Base-by-base conservation (phyloP, 148 eudicot genomes). In the Silene conica region DNA sequence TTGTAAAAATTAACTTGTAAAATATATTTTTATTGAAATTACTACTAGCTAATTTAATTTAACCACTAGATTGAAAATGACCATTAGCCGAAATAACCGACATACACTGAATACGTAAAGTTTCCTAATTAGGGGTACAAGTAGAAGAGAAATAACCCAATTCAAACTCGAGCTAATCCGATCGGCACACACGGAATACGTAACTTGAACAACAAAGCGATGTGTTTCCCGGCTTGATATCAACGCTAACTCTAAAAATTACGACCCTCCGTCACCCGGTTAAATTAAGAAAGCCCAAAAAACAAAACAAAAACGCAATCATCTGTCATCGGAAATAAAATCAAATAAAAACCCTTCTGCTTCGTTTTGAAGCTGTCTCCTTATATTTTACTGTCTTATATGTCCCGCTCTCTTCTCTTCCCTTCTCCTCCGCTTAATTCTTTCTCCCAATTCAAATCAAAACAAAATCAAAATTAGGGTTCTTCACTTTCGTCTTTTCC, bases 311-410 rank as follows among this genome's bases (percentile, higher is more conserved):
- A 54, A 31, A 48, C 9, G 20, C 60, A 63, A 63, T 46, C 5
- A 50, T 2, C 8, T 14, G 0, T 1, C 2, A 5, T 38, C 43
- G 43, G 43, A 38, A 38, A 38, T 1, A 38, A 38, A 66, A 21
- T 9, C 10, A 13, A 65, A 57, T 46, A 78, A 68, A 71, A 77
- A 78, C 63, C 75, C 83, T 31, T 31, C 34, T 87, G 94, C 94
- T 86, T 91, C 81, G 80, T 63, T 80, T 81, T 86, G 79, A 89
- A 87, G 92, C 97, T 88, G 86, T 82, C 82, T 83, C 14, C 76
- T 63, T 73, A 70, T 50, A 23, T 64, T 62, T 19, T 45, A 52
- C 28, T 57, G 66, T 63, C 59, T 74, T 62, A 52, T 34, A 63
- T 28, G 45, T 79, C 82, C 73, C 80, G 64, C 73, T 70, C 79